Conservation (phyloP, 495 filamentous ascomycete species). For the Annulohypoxylon nitens region DNA sequence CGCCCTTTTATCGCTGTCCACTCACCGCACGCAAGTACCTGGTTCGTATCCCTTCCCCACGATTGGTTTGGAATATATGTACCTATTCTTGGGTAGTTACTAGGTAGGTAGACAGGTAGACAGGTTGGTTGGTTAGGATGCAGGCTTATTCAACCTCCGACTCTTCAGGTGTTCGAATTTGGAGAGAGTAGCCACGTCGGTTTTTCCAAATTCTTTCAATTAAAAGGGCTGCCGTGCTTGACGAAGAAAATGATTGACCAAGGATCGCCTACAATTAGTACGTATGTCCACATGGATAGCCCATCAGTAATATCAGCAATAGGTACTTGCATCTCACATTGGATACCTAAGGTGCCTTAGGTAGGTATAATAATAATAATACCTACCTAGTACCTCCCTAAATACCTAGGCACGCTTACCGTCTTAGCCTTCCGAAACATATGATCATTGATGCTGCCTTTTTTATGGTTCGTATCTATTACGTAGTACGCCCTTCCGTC, state of each 20-base stretch:
- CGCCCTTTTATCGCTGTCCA: conserved; percentile 6
- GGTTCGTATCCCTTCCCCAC: too few relatives aligned
- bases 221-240: background rate
- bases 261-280: background rate
- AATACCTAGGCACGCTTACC: background rate
- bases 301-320: too few relatives aligned
- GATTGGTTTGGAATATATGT: background rate
- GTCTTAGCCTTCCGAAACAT: conserved; percentile 10
- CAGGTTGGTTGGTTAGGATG: background rate
- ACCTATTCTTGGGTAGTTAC: background rate
- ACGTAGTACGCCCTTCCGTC: background rate
- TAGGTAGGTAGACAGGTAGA: too few relatives aligned
- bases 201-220: background rate
- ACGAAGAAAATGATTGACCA: background rate
- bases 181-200: background rate
- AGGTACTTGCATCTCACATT: too few relatives aligned
- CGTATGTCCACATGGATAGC: too few relatives aligned
- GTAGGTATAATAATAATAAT: too few relatives aligned
- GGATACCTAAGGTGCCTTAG: too few relatives aligned
- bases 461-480: background rate
- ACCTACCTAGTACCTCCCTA: too few relatives aligned
- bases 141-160: background rate
- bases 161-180: background rate
- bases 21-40: background rate
- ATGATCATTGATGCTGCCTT: background rate